Conservation (phyloP, 208 protist genomes). For the Acanthamoeba royreba region DNA sequence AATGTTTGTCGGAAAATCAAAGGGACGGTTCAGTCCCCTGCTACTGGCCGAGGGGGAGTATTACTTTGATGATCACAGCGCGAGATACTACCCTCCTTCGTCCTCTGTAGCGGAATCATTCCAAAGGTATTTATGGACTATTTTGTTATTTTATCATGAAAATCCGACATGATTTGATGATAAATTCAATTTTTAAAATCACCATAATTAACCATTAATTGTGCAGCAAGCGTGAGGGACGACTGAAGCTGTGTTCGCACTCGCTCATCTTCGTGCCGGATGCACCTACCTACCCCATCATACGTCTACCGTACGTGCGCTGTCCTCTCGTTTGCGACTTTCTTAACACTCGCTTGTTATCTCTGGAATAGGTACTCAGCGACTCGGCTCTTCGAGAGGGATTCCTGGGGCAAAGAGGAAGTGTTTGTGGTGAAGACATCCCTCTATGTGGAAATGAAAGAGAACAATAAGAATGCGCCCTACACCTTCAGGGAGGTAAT, state of each 20-base stretch:
- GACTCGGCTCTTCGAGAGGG: neutral
- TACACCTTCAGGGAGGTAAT: constrained; percentile 54
- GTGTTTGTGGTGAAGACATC: neutral
- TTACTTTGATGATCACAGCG: constrained; percentile 76
- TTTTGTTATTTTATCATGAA: neutral
- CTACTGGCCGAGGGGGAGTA: constrained; percentile 78
- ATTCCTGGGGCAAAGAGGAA: neutral
- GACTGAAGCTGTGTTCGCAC: constrained; percentile 71
- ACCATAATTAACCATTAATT: neutral
- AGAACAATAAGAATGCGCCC: constrained; percentile 63
- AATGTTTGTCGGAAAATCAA: neutral
- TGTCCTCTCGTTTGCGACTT: no score
- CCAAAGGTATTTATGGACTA: neutral
- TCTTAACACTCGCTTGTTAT: no score
- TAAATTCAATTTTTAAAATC: neutral
- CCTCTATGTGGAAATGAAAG: constrained; percentile 60
- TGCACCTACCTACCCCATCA: constrained; percentile 62
- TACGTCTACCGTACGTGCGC: constrained; percentile 69
- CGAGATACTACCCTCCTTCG: constrained; percentile 64
- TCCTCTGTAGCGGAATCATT: neutral
- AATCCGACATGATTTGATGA: no score
- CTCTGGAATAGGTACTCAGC: no score
- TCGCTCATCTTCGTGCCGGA: constrained; percentile 80
- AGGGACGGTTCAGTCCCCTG: constrained; percentile 67
- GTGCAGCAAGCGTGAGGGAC: constrained; percentile 30